phyloP scores from a whole-genome alignment of 2,329 filamentous ascomycete species.

The Sporothrix luriei region DNA sequence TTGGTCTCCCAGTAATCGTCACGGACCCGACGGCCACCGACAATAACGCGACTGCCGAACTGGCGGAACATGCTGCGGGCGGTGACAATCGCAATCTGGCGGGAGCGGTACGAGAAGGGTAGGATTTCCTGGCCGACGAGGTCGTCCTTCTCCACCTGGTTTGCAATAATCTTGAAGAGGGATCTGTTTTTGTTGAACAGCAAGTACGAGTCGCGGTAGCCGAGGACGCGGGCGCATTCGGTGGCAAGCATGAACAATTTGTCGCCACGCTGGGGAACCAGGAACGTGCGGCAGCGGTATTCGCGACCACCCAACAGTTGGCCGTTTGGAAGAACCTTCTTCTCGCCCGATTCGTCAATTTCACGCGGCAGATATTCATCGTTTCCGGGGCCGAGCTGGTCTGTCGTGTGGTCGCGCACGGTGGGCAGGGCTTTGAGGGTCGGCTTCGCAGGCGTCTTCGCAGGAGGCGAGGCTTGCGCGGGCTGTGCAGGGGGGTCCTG shows the following conservation, averaged over 20 bases:
- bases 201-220: conserved; percentile 96
- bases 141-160: conserved; percentile 93
- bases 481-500: conserved; percentile 45
- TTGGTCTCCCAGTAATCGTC: conserved; percentile 99
- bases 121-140: conserved; percentile 92
- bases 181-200: conserved; percentile 99
- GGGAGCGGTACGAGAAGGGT: conserved; percentile 95
- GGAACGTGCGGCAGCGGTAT: conserved; percentile 91
- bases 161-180: conserved; percentile 95
- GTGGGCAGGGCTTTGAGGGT: conserved; percentile 94
- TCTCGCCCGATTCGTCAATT: conserved; percentile 88
- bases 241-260: conserved; percentile 99
- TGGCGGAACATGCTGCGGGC: conserved; percentile 98
- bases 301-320: conserved; percentile 79
- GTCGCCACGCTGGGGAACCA: conserved; percentile 84
- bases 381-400: conserved; percentile 83
- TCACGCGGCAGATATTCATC: conserved; percentile 96
- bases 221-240: conserved; percentile 89
- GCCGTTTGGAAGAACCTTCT: conserved; percentile 84
- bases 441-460: conserved; percentile 77
- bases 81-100: conserved; percentile 97
- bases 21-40: conserved; percentile 83
- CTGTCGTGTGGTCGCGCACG: conserved; percentile 94
- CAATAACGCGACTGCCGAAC: conserved; percentile 92
- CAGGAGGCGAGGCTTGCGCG: conserved; percentile 61